Base-by-base conservation (phyloP, 257 asterid species). In the Solanum corneliomulleri region DNA sequence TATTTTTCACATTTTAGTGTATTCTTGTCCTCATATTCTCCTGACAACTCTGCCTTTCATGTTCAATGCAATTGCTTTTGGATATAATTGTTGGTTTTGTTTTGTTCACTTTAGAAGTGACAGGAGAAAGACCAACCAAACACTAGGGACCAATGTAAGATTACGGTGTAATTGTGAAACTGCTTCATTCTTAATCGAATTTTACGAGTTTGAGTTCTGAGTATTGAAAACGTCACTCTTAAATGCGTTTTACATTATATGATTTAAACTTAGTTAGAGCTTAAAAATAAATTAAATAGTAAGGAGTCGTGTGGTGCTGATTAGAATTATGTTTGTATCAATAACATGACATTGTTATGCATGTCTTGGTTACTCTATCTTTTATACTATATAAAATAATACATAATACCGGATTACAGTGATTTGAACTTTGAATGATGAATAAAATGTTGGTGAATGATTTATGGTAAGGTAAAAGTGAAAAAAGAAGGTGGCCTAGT, bases 131-230 rank as follows among this genome's bases (percentile, higher is more conserved):
- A 7, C 44, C 83, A 77, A 42, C 62, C 16, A 8, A n/a, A 13
- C 11, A 7, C 5, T 56, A 56, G 1, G 25, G 11, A 52, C 62
- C 62, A 1, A 0, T 18, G 1, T 6, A 23, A n/a, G 62, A 16
- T 47, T 49, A 1, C 15, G 9, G 3, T 5, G 9, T 5, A 1
- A 9, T 8, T 11, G 45, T 9, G 45, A 0, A 6, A 16, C 62
- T 52, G 23, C 0, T 52, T 52, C 23, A 52, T 0, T 18, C 4
- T 52, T 52, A 16, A 16, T 16, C 6, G 7, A 3, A 52, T 4
- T 52, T 52, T 52, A 18, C 0, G 11, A 52, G 4, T 52, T 52
- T 0, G n/a, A 52, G 2, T 1, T 52, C 20, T 0, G 4, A 18
- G 1, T 52, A 52, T 52, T 0, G 9, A 52, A 10, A 52, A 10